Evolutionary conservation across 2,329 filamentous ascomycete species (phyloP), one percentile per base, ranked within the genome.

Genomic region (Juglanconis oblonga): DNA sequence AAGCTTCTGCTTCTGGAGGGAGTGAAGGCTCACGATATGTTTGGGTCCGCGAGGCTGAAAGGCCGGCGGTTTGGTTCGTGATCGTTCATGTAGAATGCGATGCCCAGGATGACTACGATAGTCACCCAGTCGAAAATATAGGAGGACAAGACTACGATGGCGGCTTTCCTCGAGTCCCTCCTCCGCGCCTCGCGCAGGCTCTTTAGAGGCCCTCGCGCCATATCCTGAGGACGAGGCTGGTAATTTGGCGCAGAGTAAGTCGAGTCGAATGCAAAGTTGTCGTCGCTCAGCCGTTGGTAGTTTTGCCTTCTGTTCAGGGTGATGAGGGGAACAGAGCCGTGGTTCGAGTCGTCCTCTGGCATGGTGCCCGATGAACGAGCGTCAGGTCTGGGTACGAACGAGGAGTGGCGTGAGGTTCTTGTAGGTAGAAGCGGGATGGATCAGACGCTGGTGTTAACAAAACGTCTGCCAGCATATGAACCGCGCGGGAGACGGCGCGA

Each of bases 91-190:
- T 80, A 79, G 58, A 77, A 82, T 58, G 87, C 87, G 42, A 89
- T 75, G 13, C 78, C 80, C 32, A 81, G 85, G 29, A 86, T 82
- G 17, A 73, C 79, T 44, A 88, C 74, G 60, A 90, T 82, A 61
- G 90, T 78, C 51, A 89, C 70, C 90, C 90, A 94, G 76, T 94
- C 90, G 61, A 90, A 75, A 52, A 87, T 74, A 71, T 93, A 93
- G 4, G 88, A 89, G 9, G 84, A 68, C 47, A 88, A 70, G 45
- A 92, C 73, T 31, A 76, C 53, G 63, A 66, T 64, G 9, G 68
- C 66, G 7, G 66, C 42, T 59, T 69, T 73, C 49, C 67, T 65
- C 11, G 64, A 59, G 47, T 61, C 58, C 1, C 31, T 40, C 32
- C 52, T 40, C 32, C 52, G 59, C 29, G 56, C 47, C 42, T 45